Evolutionary conservation across 192 early-diverging fungal genomes (phyloP), one percentile per base, ranked within the genome.

Genomic region (Coemansia sp.): DNA sequence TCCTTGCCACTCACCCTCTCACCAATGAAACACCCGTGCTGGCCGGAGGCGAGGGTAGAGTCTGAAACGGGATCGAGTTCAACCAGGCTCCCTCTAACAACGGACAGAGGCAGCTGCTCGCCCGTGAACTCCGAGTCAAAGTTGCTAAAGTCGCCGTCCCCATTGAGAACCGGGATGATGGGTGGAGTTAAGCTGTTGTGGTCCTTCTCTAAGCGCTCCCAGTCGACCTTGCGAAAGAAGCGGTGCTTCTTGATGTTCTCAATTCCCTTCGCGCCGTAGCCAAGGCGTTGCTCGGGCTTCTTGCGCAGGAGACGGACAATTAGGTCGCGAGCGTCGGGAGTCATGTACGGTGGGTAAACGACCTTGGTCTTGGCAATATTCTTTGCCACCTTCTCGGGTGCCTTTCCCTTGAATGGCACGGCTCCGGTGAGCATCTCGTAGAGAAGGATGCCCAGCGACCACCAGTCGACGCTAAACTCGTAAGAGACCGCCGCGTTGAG

Each of bases 361-460:
- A 93, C 69, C 69, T 95, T 94, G 72, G 90, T 92, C 69, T 91
- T 93, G 61, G 92, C 70, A 64, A 98, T 95, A 61, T 82, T 85
- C 54, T 94, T 93, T 84, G 92, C 86, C 29, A 95, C 90, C 75
- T 94, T 91, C 72, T 92, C 90, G 34, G 89, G 89, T 59, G 92
- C 90, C 69, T 78, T 85, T 37, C 92, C 92, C 24, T 86, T 88
- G 82, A 96, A 98, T 10, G 93, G 90, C 24, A 90, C 89, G 40
- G 79, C 75, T 17, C 95, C 94, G 1, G 91, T 95, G 45, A 98
- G 78, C 95, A 98, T 96, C 66, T 95, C 92, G 71, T 88, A 97
- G 64, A 96, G 75, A 75, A 98, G 85, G 33, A 96, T 86, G 31
- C 95, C 95, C 68, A 96, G 81, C 34, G 88, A 88, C 96, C 96